These are phyloP conservation scores for Echeveria elegans DNA, from an alignment of 164 flowering plant species.

Conservation along the genomic window DNA sequence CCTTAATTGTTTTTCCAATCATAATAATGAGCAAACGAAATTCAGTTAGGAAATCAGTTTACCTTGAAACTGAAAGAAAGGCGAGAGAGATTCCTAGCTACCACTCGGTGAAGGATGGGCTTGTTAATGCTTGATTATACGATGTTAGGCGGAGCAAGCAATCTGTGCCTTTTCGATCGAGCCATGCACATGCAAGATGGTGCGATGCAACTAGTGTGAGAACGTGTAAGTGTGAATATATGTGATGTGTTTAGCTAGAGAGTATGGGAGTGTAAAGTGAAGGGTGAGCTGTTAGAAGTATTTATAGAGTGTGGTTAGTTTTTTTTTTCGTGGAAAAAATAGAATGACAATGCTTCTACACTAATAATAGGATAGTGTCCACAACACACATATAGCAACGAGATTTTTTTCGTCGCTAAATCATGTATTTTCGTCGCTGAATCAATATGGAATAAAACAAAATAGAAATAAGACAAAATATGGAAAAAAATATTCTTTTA, in stretches of 20 bases:
- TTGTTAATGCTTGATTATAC: neutral
- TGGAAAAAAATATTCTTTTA: too few relatives aligned
- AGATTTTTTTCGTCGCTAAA: too few relatives aligned
- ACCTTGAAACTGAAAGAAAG: neutral
- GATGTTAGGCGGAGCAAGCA: neutral
- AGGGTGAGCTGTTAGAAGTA: neutral
- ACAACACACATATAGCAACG: too few relatives aligned
- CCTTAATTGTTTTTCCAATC: too few relatives aligned
- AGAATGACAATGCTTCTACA: slow-evolving; percentile 1
- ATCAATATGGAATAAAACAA: too few relatives aligned
- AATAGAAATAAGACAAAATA: too few relatives aligned
- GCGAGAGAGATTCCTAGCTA: neutral
- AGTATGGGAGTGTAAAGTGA: neutral
- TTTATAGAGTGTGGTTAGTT: neutral
- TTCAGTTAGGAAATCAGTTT: neutral
- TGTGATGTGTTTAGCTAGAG: neutral
- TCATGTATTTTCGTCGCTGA: too few relatives aligned
- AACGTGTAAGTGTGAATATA: neutral
- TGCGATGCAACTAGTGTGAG: neutral
- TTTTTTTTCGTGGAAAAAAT: neutral
- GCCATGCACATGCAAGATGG: slow-evolving; percentile 1
- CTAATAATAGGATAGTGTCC: too few relatives aligned
- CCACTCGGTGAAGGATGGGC: neutral
- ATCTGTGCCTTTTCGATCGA: neutral
- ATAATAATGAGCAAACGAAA: neutral